Percentiles rank a stretch among this genome's conserved stretches.
Evolutionary conservation across 768 basidiomycete genomes (phyloP).

Genomic region (Mrakia hoshinonis): DNA sequence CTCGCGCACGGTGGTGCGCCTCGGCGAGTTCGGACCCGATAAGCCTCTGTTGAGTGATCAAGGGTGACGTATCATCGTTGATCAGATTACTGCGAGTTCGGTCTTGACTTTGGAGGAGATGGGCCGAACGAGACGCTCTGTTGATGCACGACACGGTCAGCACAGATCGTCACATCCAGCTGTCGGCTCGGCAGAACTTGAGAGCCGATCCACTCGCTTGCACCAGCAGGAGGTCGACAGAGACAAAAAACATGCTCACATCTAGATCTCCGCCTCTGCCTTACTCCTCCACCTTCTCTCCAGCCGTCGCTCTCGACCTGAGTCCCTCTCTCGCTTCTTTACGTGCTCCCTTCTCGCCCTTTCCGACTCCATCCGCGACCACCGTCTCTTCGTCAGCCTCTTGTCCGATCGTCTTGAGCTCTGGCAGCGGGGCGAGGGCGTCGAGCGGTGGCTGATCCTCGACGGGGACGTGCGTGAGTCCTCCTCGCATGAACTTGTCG

Average conservation of each 20-base stretch:
- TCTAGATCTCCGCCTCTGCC: background rate
- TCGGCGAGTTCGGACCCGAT: too few relatives aligned
- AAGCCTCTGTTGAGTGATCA: too few relatives aligned
- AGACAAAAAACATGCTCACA: background rate
- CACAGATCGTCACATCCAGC: too few relatives aligned
- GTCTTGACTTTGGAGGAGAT: too few relatives aligned
- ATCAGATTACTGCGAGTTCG: too few relatives aligned
- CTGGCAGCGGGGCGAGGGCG: background rate
- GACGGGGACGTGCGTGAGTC: conserved; percentile 1
- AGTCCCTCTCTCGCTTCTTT: background rate
- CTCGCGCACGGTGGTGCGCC: too few relatives aligned
- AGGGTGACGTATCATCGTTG: too few relatives aligned
- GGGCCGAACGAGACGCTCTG: too few relatives aligned
- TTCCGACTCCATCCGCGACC: conserved; percentile 13
- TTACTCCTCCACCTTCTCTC: background rate
- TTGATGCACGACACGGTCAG: too few relatives aligned
- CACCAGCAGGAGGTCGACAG: background rate
- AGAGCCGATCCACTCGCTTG: too few relatives aligned
- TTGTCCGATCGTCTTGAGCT: background rate
- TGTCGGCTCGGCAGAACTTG: too few relatives aligned
- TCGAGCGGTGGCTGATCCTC: background rate
- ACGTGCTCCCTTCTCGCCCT: conserved; percentile 8
- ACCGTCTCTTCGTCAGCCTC: background rate
- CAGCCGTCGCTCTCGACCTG: background rate
- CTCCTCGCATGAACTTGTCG: conserved; percentile 11